Evolutionary conservation across 768 basidiomycete species (phyloP), one percentile per base, ranked within the genome.

Genomic region (Kwoniella botswanensis): DNA sequence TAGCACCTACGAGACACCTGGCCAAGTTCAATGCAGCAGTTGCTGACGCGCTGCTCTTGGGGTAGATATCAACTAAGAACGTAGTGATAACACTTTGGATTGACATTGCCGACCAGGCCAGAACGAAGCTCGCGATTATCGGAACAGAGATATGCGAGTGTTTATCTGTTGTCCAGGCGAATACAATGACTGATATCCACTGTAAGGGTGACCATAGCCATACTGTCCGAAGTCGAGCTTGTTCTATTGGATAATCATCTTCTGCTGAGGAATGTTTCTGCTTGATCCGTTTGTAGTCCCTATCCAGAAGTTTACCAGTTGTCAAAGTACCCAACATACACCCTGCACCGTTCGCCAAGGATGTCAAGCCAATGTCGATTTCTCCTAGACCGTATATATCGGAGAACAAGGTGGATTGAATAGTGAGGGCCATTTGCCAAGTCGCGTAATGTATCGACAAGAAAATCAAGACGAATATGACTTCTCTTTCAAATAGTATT

Each of bases 341-440:
- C 4, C 64, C 64, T 21, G 53, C 22, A n/a, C 64, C 64, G 42
- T 65, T 65, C 3, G 64, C 35, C 4, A 65, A 15, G 42, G 57
- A 65, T 4, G 64, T 65, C 4, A 94, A 82, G 2, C 93, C 93
- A 42, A 92, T 86, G n/a, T 88, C 86, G 2, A 89, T 89, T 70
- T 91, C 87, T 67, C 82, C 87, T 21, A 92, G 85, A 70, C 83
- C 86, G 73, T 94, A 93, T 1, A 86, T 84, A 0, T 82, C 70
- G 58, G 86, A 83, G 77, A 92, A 90, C 0, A 90, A 85, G 0
- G 89, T 87, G 1, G 91, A 79, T 68, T 75, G 81, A 1, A 79
- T 72, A 0, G 80, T 62, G 29, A 62, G 43, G 2, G 44, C 24
- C 43, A 71, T 76, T 72, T 62, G 77, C 77, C 82, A 59, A 18